Conservation (phyloP, 306 rosid genomes). For the Sechiopsis laciniata region DNA sequence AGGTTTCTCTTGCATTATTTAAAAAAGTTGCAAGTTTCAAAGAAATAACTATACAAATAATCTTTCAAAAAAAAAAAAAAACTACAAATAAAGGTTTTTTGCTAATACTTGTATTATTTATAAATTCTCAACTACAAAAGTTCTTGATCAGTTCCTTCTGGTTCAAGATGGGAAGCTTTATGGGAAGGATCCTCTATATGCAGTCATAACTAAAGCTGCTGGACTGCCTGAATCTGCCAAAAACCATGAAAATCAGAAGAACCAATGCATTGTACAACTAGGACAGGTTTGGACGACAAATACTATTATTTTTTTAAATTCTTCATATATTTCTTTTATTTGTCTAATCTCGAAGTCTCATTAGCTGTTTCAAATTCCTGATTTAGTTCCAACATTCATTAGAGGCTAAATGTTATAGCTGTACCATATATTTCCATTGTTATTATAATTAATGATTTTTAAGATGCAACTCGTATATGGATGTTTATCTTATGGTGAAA, state of each 20-base stretch:
- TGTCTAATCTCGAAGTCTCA: neutral
- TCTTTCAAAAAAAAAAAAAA: too few species aligned
- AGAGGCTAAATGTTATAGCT: constrained; percentile 5
- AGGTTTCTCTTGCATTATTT: neutral
- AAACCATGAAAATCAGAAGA: constrained; percentile 69
- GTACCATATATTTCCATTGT: neutral
- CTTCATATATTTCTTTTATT: neutral
- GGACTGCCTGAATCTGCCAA: constrained; percentile 63
- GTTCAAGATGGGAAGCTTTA: constrained; percentile 88
- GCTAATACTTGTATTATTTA: constrained; percentile 21
- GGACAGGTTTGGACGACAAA: constrained; percentile 61
- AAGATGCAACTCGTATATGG: constrained; percentile 4
- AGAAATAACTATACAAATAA: neutral
- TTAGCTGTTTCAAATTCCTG: constrained; percentile 1
- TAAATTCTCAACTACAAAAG: constrained; percentile 33
- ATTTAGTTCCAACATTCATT: neutral
- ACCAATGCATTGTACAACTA: constrained; percentile 61
- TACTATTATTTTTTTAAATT: constrained; percentile 15
- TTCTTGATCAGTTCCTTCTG: constrained; percentile 64
- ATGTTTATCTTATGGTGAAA: neutral
- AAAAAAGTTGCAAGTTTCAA: neutral
- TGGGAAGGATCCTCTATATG: constrained; percentile 64
- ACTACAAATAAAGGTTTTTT: constrained; percentile 11
- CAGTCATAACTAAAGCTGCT: constrained; percentile 66
- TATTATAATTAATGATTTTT: neutral